phyloP scores from a whole-genome alignment of 768 basidiomycete species.

The Leucocoprinus leucothites region DNA sequence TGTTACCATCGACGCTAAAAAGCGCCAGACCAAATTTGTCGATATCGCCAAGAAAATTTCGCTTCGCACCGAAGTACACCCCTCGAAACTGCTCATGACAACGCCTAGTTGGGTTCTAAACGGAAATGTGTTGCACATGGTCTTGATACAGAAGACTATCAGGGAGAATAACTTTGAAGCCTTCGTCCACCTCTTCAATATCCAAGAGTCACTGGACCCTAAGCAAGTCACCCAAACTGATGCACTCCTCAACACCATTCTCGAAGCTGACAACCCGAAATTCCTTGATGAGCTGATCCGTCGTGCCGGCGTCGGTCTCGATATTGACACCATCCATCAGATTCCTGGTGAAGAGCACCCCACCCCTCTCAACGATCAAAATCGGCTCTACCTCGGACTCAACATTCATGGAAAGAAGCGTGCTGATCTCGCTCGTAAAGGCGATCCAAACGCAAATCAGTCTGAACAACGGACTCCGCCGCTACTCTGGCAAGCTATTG shows the following conservation, averaged over 20 bases:
- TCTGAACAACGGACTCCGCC: conserved; percentile 16
- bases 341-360: conserved; percentile 18
- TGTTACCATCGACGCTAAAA: conserved; percentile 30
- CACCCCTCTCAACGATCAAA: conserved; percentile 30
- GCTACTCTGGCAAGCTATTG: conserved; percentile 44
- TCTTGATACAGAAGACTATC: conserved; percentile 34
- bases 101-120: neutral
- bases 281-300: conserved; percentile 59
- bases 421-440: conserved; percentile 45
- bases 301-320: conserved; percentile 42
- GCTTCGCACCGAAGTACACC: conserved; percentile 37
- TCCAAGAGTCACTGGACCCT: conserved; percentile 28
- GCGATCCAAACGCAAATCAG: conserved; percentile 41
- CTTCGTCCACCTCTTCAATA: conserved; percentile 44
- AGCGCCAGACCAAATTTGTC: conserved; percentile 35
- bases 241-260: conserved; percentile 23
- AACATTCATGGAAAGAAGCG: conserved; percentile 65
- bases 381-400: conserved; percentile 53
- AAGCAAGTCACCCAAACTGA: conserved; percentile 23
- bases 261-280: conserved; percentile 38
- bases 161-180: conserved; percentile 45
- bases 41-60: conserved; percentile 53
- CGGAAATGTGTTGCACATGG: conserved; percentile 7
- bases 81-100: conserved; percentile 33
- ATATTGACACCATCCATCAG: conserved; percentile 24